phyloP scores from a whole-genome alignment of 768 basidiomycete genomes.

The Boletus vinaceobasis region DNA sequence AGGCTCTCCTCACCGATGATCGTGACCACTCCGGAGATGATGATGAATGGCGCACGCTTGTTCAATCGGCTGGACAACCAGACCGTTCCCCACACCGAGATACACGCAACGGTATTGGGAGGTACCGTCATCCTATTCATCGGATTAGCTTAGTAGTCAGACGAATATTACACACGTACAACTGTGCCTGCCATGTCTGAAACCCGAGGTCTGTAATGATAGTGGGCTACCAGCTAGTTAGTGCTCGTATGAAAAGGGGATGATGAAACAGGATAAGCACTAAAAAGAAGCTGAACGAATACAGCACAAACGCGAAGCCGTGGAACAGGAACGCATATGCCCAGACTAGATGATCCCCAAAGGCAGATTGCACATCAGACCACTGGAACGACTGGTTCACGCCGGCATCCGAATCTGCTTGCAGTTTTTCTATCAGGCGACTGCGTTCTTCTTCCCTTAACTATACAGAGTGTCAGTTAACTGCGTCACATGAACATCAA shows the following conservation, averaged over 20 bases:
- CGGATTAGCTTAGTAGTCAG: background rate
- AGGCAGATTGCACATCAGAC: slow-evolving; percentile 51
- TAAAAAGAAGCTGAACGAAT: slow-evolving; percentile 58
- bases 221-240: slow-evolving; percentile 41
- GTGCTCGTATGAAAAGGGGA: background rate
- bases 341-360: slow-evolving; percentile 58
- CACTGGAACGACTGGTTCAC: slow-evolving; percentile 54
- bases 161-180: slow-evolving; percentile 34
- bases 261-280: slow-evolving; percentile 16
- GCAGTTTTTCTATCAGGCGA: slow-evolving; percentile 47
- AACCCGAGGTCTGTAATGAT: slow-evolving; percentile 59
- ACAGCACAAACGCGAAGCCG: slow-evolving; percentile 56
- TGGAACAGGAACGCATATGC: slow-evolving; percentile 60
- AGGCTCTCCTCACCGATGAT: slow-evolving; percentile 42
- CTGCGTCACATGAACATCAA: background rate
- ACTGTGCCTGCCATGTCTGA: slow-evolving; percentile 56
- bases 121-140: slow-evolving; percentile 50
- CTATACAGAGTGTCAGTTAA: slow-evolving; percentile 27
- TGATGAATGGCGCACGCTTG: slow-evolving; percentile 51
- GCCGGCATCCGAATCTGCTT: slow-evolving; percentile 52
- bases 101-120: slow-evolving; percentile 48
- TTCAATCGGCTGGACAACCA: slow-evolving; percentile 50
- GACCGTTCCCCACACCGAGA: slow-evolving; percentile 48
- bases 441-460: slow-evolving; percentile 50
- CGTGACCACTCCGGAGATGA: slow-evolving; percentile 44